phyloP scores from a whole-genome alignment of 306 rosid species.

The Crataegus laevigata region DNA sequence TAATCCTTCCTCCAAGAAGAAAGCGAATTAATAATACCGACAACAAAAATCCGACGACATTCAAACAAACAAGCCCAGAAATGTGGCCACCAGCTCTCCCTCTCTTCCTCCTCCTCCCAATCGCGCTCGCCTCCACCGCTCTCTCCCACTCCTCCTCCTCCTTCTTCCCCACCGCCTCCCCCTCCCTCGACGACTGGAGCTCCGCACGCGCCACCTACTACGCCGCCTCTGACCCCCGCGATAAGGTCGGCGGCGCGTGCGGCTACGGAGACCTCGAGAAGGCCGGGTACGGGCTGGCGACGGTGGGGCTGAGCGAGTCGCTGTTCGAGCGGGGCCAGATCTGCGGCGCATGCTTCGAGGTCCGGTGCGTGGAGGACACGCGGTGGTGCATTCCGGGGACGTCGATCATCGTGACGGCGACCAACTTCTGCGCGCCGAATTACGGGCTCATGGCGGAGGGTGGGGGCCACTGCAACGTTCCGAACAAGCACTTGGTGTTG shows the following conservation, averaged over 20 bases:
- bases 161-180: constrained; percentile 21
- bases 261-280: constrained; percentile 77
- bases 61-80: neutral
- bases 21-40: neutral
- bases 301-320: constrained; percentile 77
- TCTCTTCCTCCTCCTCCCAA: constrained; percentile 9
- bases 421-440: constrained; percentile 89
- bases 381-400: constrained; percentile 91
- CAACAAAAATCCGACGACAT: neutral
- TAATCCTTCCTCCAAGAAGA: neutral
- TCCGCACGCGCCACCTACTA: constrained; percentile 89
- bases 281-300: constrained; percentile 75
- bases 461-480: constrained; percentile 88
- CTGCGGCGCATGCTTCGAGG: constrained; percentile 95
- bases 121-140: constrained; percentile 28
- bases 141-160: constrained; percentile 37
- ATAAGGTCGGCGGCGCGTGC: constrained; percentile 83
- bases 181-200: constrained; percentile 57
- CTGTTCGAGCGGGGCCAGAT: constrained; percentile 85
- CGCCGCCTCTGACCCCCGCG: constrained; percentile 83
- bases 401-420: constrained; percentile 75
- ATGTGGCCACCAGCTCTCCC: constrained; percentile 34
- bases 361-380: constrained; percentile 72
- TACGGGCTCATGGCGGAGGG: constrained; percentile 76
- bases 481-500: constrained; percentile 77